Percentiles rank a stretch among this genome's conserved stretches.
Conservation (phyloP, 2,329 filamentous ascomycete genomes). For the Tolypocladium guangdongense region DNA sequence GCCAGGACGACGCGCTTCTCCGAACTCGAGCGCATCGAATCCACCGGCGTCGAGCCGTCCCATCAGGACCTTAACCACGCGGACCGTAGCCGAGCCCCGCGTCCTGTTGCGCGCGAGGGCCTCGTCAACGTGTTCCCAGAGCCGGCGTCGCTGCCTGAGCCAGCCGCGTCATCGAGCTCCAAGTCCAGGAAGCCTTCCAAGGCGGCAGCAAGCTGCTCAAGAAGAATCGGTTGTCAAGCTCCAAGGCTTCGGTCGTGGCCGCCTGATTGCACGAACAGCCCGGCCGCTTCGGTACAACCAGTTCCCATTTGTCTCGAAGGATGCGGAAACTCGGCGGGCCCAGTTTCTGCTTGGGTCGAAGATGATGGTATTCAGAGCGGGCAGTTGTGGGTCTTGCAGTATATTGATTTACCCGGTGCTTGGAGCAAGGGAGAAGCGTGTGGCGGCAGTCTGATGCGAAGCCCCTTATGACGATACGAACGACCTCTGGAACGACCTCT, state of each 20-base stretch:
- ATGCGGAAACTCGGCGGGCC: not conserved
- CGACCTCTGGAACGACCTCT: not conserved
- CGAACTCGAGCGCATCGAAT: constrained; percentile 20
- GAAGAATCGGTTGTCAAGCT: constrained; percentile 13
- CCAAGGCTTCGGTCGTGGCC: constrained; percentile 9
- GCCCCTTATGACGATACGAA: not conserved
- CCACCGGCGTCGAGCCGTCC: constrained; percentile 9
- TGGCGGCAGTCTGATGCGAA: not conserved
- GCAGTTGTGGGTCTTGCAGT: not conserved
- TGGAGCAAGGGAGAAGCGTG: not conserved
- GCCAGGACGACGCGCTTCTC: constrained; percentile 15
- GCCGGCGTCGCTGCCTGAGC: constrained; percentile 8
- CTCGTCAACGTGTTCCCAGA: constrained; percentile 14
- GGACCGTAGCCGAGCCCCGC: constrained; percentile 5
- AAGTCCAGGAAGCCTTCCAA: constrained; percentile 21
- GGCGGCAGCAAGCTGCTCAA: constrained; percentile 11
- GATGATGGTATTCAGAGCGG: not conserved
- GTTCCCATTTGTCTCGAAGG: not conserved
- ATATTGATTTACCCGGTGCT: not conserved
- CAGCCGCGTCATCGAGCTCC: constrained; percentile 6
- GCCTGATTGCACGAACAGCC: constrained; percentile 1
- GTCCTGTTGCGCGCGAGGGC: constrained; percentile 4
- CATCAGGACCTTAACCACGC: constrained; percentile 1
- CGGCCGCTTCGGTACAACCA: not conserved
- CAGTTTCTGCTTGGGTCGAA: not conserved